Evolutionary conservation across 83 land plant species (phyloP), one percentile per base, ranked within the genome.

Genomic region (Picea abies): DNA sequence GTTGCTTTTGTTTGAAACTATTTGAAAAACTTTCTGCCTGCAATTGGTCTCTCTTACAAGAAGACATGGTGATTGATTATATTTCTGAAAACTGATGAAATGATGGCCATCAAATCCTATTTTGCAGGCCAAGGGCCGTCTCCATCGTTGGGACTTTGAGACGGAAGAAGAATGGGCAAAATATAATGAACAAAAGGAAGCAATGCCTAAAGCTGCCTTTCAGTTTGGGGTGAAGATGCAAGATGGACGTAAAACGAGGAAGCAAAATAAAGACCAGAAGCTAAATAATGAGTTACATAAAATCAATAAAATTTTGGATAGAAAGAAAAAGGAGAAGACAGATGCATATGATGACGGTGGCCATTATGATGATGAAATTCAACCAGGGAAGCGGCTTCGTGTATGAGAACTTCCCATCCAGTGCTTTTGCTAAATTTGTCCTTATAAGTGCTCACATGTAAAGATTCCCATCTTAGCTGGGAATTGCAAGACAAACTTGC

Each of bases 221-320:
- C 99, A 97, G 81, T 97, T 97, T 83, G 99, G 99, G 32, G 99
- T 97, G 70, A 97, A 95, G 86, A 97, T 97, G 99, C 99, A 97
- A 86, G 99, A 97, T 88, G 99, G 99, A 5, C 86, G 99, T 26
- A 97, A 97, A 87, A 97, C 98, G 1, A 84, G 99, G 71, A 97
- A 97, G 87, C 98, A 97, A 65, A 97, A 97, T 89, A 95, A 87
- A 77, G 99, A 95, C 73, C 98, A 97, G 86, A 97, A 97, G 90
- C 90, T 97, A 23, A 95, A 87, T 16, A 97, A 97, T 81, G 99
- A 97, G 60, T 92, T 97, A 10, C 99, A 97, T 85, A 89, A 97
- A 84, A 97, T 97, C 9, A 95, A 93, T 85, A 89, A 92, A 81
- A 95, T 97, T 63, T 88, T 97, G 56, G 93, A 97, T 60, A 86